Evolutionary conservation across 345 rosid genomes (phyloP).

Genomic region (Salix arbutifolia): DNA sequence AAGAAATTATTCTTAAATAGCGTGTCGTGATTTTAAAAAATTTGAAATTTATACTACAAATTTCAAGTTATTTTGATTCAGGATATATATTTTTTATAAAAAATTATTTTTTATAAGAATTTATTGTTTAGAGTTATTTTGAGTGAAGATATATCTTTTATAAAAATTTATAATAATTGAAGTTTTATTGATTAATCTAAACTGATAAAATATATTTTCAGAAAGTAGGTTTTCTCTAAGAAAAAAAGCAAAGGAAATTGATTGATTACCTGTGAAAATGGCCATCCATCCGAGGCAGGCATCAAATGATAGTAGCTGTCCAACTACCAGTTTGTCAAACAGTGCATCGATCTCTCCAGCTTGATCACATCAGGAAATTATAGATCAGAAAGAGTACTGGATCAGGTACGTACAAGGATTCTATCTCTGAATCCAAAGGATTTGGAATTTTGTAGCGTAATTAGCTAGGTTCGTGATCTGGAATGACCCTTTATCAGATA

Average conservation of each 20-base stretch:
- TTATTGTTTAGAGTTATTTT: too few species aligned
- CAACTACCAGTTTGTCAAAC: not conserved
- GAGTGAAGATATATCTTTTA: too few species aligned
- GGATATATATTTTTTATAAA: too few species aligned
- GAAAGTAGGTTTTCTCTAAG: too few species aligned
- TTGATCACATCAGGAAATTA: not conserved
- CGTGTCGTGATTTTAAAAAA: too few species aligned
- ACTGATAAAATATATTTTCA: too few species aligned
- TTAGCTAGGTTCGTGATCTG: too few species aligned
- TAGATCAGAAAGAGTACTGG: not conserved
- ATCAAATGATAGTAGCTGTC: not conserved
- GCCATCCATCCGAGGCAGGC: not conserved
- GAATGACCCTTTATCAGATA: not conserved
- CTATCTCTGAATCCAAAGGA: not conserved
- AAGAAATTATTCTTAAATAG: not conserved
- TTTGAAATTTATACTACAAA: rapidly evolving
- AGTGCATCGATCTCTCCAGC: not conserved
- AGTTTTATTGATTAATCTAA: too few species aligned
- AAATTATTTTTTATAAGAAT: too few species aligned
- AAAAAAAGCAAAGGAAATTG: not conserved
- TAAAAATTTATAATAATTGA: rapidly evolving
- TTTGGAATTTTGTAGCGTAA: not conserved
- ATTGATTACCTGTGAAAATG: not conserved
- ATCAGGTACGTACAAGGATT: not conserved
- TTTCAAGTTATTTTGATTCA: too few species aligned